Conservation (phyloP, 495 filamentous ascomycete species). For the Hypomontagnella monticulosa region DNA sequence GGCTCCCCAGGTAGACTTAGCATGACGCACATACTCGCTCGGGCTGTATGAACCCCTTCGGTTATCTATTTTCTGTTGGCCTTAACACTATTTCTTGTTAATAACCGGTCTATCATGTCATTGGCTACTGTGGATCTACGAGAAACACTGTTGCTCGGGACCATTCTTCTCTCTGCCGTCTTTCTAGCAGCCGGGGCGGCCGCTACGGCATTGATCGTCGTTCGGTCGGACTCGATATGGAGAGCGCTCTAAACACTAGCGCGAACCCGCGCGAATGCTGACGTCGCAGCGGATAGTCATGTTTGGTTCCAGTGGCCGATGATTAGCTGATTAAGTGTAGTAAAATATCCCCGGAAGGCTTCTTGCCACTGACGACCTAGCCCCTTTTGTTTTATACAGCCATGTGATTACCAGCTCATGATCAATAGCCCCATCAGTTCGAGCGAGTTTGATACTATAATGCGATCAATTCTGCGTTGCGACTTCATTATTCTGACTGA, state of each 20-base stretch:
- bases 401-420: conserved; percentile 3
- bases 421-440: conserved; percentile 17
- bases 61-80: background rate
- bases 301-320: background rate
- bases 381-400: background rate
- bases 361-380: conserved; percentile 7
- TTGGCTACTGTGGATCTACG: background rate
- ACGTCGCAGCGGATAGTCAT: background rate
- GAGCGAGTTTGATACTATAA: conserved; percentile 47
- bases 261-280: background rate
- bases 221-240: background rate
- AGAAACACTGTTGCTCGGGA: background rate
- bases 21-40: conserved; percentile 40
- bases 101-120: background rate
- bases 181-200: too few relatives aligned
- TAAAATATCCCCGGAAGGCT: background rate
- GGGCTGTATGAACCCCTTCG: conserved; percentile 20
- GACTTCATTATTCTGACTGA: conserved; percentile 52
- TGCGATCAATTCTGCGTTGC: conserved; percentile 1
- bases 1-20: conserved; percentile 82
- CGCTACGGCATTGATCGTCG: background rate
- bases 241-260: background rate
- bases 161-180: background rate
- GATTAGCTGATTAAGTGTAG: background rate
- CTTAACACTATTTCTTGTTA: background rate